phyloP scores from a whole-genome alignment of 1,284 basidiomycete genomes.

The Xerocomus minutiporus region DNA sequence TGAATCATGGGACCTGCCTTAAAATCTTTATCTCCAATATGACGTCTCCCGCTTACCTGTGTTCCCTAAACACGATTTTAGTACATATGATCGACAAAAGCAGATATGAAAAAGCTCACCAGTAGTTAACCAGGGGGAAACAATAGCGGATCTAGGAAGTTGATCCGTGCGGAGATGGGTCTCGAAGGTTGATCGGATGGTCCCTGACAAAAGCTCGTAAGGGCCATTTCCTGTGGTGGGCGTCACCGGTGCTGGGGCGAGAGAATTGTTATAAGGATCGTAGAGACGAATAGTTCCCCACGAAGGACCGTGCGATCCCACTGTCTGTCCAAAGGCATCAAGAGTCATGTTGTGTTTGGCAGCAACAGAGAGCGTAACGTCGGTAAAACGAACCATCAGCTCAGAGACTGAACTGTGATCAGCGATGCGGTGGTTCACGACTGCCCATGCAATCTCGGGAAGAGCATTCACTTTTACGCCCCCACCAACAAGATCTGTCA shows the following conservation, averaged over 20 bases:
- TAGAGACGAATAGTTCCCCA: conserved; percentile 25
- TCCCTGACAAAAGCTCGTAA: conserved; percentile 47
- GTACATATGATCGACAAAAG: not conserved
- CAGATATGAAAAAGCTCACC: conserved; percentile 11
- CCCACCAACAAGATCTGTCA: conserved; percentile 38
- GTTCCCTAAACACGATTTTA: conserved; percentile 29
- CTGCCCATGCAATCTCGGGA: conserved; percentile 37
- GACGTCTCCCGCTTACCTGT: conserved; percentile 24
- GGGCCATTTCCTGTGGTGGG: conserved; percentile 39
- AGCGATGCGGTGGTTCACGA: conserved; percentile 42
- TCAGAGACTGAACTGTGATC: conserved; percentile 35
- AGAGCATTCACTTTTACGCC: conserved; percentile 48
- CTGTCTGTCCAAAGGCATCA: conserved; percentile 38
- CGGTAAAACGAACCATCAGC: conserved; percentile 33
- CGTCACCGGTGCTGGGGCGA: conserved; percentile 51
- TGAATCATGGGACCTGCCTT: conserved; percentile 20
- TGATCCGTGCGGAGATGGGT: conserved; percentile 27
- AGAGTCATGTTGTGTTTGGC: too few species aligned
- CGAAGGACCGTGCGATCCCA: conserved; percentile 16
- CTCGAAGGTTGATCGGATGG: conserved; percentile 37
- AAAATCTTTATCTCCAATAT: conserved; percentile 15
- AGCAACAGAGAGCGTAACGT: conserved; percentile 36
- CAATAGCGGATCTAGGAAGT: conserved; percentile 11
- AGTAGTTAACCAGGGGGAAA: conserved; percentile 25
- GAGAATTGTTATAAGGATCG: conserved; percentile 38